phyloP scores from a whole-genome alignment of 129 eudicot genomes.

The Lonicera japonica region DNA sequence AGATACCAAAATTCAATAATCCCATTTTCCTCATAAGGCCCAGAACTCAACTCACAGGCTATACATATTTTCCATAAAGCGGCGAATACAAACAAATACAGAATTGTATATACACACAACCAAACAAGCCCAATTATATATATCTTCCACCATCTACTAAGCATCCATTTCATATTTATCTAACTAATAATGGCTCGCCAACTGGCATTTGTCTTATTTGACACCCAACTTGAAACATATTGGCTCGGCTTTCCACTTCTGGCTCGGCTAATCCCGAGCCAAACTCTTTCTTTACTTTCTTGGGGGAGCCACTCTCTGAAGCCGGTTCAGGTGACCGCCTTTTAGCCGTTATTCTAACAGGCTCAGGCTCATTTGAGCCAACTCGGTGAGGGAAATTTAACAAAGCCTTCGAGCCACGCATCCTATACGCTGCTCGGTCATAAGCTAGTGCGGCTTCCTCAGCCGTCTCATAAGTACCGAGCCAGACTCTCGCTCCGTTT shows the following conservation, averaged over 20 bases:
- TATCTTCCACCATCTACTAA: no score
- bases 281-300: constrained; percentile 37
- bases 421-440: constrained; percentile 73
- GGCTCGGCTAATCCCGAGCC: constrained; percentile 38
- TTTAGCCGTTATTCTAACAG: constrained; percentile 64
- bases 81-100: neutral
- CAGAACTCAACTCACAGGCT: no score
- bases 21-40: no score
- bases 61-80: no score
- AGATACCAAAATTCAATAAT: no score
- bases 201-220: constrained; percentile 27
- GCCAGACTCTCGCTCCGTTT: constrained; percentile 88
- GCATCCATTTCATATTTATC: constrained; percentile 1
- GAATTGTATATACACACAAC: neutral
- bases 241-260: constrained; percentile 59
- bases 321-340: constrained; percentile 70
- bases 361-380: constrained; percentile 73
- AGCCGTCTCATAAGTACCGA: constrained; percentile 88
- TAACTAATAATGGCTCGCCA: constrained; percentile 36
- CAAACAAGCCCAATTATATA: neutral
- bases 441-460: constrained; percentile 87
- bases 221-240: constrained; percentile 13
- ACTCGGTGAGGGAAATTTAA: constrained; percentile 64
- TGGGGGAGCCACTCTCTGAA: constrained; percentile 55
- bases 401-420: constrained; percentile 82